Conservation (phyloP, 345 rosid species). For the Angophora floribunda region DNA sequence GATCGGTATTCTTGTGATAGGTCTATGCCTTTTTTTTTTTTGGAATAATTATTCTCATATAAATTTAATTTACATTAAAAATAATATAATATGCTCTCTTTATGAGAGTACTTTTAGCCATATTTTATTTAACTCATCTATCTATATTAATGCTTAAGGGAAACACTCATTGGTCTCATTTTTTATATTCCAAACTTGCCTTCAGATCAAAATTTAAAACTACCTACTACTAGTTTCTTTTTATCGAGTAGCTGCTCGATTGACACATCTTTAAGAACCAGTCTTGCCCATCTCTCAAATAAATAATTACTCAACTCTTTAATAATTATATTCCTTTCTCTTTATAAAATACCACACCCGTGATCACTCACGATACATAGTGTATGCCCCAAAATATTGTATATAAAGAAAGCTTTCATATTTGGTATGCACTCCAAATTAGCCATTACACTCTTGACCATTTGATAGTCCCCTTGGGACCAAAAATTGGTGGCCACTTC, state of each 20-base stretch:
- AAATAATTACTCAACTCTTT: neutral
- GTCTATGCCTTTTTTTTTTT: no score
- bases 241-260: neutral
- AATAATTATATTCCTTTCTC: no score
- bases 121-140: neutral
- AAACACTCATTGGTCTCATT: neutral
- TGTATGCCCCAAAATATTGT: neutral
- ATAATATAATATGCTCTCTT: neutral
- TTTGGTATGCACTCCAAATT: neutral
- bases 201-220: neutral
- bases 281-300: accelerated
- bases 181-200: neutral
- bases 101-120: neutral
- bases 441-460: neutral
- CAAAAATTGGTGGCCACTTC: neutral
- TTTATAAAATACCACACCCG: neutral
- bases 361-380: neutral
- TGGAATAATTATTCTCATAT: no score
- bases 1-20: no score
- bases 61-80: no score
- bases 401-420: neutral
- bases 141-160: neutral
- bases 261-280: neutral
- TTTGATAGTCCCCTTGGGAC: neutral
- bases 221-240: neutral